Percentiles rank a stretch among this genome's conserved stretches.
Conservation (phyloP, 2,329 filamentous ascomycete genomes). For the Pseudopyrenochaeta lycopersici region DNA sequence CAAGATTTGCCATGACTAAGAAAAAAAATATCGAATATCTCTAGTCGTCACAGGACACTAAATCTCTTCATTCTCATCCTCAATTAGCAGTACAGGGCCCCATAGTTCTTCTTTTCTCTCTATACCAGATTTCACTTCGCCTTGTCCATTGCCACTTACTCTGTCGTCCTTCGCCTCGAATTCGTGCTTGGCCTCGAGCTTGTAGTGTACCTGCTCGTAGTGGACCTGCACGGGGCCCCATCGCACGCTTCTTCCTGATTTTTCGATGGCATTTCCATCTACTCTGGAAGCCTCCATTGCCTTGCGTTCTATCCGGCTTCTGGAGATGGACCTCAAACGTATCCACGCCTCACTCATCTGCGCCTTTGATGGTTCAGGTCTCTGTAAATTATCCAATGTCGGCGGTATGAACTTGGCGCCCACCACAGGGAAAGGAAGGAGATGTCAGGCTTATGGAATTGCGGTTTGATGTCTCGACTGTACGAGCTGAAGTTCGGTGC, state of each 20-base stretch:
- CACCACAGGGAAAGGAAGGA: neutral
- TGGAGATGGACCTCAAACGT: slow-evolving; percentile 15
- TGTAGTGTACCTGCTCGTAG: neutral
- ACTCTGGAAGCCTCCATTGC: neutral
- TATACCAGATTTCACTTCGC: neutral
- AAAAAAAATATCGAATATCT: too few relatives aligned
- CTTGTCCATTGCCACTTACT: neutral
- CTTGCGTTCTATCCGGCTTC: neutral
- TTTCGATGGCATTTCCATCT: slow-evolving; percentile 1
- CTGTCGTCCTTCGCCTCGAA: neutral
- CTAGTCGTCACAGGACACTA: too few relatives aligned
- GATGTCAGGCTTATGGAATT: too few relatives aligned
- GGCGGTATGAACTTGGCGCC: too few relatives aligned
- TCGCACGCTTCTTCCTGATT: slow-evolving; percentile 5
- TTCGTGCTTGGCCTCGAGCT: too few relatives aligned
- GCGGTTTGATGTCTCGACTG: neutral
- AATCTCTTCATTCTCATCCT: too few relatives aligned
- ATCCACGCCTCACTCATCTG: slow-evolving; percentile 26
- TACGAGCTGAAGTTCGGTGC: neutral
- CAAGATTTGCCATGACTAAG: too few relatives aligned
- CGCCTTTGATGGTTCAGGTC: neutral
- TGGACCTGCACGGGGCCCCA: slow-evolving; percentile 8
- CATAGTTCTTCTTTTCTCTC: neutral
- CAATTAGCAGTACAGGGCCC: too few relatives aligned
- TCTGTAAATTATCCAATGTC: too few relatives aligned